phyloP scores from a whole-genome alignment of 192 early-diverging fungal genomes.

The Spizellomyces sp. region DNA sequence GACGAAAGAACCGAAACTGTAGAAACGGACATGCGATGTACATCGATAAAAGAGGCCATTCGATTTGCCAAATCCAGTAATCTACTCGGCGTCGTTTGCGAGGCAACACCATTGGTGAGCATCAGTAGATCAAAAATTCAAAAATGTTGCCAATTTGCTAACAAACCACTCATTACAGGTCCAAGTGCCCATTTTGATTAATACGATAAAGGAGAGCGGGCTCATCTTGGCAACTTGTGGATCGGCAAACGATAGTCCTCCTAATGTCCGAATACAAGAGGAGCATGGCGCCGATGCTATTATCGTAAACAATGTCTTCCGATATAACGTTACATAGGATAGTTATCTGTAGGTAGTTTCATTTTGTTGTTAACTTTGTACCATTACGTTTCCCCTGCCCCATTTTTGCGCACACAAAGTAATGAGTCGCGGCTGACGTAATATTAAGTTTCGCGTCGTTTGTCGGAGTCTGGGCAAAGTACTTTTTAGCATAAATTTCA shows the following conservation, averaged over 20 bases:
- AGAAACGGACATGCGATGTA: constrained; percentile 44
- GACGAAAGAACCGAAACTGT: not conserved
- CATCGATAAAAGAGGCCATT: constrained; percentile 91
- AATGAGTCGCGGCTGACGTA: too few species aligned
- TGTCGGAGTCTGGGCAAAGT: too few species aligned
- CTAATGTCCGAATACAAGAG: constrained; percentile 74
- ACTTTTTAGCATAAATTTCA: too few species aligned
- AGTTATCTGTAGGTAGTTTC: too few species aligned
- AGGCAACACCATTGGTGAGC: constrained; percentile 83
- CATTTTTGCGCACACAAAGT: too few species aligned
- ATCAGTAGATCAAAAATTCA: not conserved
- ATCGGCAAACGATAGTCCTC: constrained; percentile 64
- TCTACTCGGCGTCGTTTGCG: constrained; percentile 90
- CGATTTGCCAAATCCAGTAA: constrained; percentile 91
- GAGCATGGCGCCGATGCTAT: constrained; percentile 88
- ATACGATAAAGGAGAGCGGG: constrained; percentile 90
- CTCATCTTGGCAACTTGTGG: constrained; percentile 92
- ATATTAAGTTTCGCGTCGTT: too few species aligned
- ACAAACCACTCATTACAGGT: constrained; percentile 57
- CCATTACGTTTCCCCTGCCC: too few species aligned
- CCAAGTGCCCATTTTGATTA: constrained; percentile 87
- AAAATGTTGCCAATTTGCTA: constrained; percentile 1
- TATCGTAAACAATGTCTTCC: constrained; percentile 69
- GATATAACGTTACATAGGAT: constrained; percentile 38
- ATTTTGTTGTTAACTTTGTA: too few species aligned